These are phyloP conservation scores for Salicornia ramosissima DNA, from an alignment of 148 eudicot genomes.

Conservation along the genomic window DNA sequence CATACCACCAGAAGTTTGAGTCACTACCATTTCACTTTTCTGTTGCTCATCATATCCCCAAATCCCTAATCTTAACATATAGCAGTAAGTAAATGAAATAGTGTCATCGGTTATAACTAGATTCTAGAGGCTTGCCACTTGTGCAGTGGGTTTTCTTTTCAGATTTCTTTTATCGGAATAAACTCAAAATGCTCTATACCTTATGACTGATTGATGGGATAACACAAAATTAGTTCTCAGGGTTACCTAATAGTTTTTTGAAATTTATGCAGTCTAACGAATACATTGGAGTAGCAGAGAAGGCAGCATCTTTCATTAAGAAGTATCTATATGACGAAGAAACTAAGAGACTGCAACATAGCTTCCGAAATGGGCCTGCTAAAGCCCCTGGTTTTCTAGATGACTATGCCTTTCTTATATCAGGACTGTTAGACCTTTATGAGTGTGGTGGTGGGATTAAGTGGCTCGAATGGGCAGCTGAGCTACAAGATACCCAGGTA, in stretches of 20 bases:
- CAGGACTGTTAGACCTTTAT: slow-evolving; percentile 75
- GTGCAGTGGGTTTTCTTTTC: neutral
- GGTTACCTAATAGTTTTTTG: neutral
- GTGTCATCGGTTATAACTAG: no score
- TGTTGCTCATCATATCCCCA: no score
- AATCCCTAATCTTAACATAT: no score
- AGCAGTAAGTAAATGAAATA: no score
- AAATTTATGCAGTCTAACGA: slow-evolving; percentile 52
- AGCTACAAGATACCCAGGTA: slow-evolving; percentile 83
- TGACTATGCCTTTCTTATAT: slow-evolving; percentile 85
- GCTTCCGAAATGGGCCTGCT: slow-evolving; percentile 89
- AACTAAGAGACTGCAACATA: slow-evolving; percentile 62
- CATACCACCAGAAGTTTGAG: no score
- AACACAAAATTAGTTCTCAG: neutral
- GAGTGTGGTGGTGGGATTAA: slow-evolving; percentile 62
- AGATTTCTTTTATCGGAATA: neutral
- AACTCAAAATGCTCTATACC: neutral
- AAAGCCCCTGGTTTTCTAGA: slow-evolving; percentile 95
- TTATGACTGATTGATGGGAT: neutral
- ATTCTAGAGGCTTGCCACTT: neutral
- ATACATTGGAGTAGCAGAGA: slow-evolving; percentile 76
- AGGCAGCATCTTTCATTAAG: slow-evolving; percentile 67
- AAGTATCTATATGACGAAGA: slow-evolving; percentile 53
- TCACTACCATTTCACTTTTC: no score
- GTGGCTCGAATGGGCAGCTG: slow-evolving; percentile 88